Evolutionary conservation across 768 basidiomycete genomes (phyloP).

Genomic region (Botryobasidium botryosum): DNA sequence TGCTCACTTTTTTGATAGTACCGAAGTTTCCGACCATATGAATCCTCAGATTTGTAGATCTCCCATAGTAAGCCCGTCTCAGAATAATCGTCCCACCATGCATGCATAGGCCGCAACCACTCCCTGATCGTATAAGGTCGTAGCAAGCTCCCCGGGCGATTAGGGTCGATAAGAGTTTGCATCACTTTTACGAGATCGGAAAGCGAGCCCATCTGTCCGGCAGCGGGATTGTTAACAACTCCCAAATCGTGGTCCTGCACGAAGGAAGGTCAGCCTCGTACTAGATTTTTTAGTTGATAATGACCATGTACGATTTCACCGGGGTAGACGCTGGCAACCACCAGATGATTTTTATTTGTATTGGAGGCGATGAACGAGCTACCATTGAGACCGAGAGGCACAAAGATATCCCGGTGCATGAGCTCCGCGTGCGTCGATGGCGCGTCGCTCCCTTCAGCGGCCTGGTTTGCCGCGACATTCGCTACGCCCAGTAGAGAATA

Average conservation of each 20-base stretch:
- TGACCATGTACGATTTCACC: no score
- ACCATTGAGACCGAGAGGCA: constrained; percentile 25
- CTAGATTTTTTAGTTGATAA: no score
- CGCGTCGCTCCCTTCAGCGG: no score
- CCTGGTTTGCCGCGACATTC: constrained; percentile 21
- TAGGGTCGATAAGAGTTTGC: constrained; percentile 30
- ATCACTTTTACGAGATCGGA: constrained; percentile 29
- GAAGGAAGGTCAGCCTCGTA: no score
- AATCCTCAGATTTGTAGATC: constrained; percentile 12
- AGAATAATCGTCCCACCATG: constrained; percentile 15
- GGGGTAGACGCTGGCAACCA: no score
- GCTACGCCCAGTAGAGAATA: constrained; percentile 22
- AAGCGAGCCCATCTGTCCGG: constrained; percentile 35
- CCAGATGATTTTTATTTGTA: no score
- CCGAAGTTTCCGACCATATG: constrained; percentile 11
- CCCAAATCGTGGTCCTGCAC: constrained; percentile 28
- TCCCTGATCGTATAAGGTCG: constrained; percentile 15
- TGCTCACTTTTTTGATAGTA: constrained; percentile 20
- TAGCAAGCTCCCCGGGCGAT: constrained; percentile 13
- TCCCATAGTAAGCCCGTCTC: constrained; percentile 13
- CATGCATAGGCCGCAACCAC: constrained; percentile 20
- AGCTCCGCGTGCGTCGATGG: constrained; percentile 31
- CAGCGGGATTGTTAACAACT: constrained; percentile 27
- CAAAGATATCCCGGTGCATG: constrained; percentile 33
- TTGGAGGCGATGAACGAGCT: no score